phyloP scores from a whole-genome alignment of 164 flowering plant genomes.

The Macadamia integrifolia region DNA sequence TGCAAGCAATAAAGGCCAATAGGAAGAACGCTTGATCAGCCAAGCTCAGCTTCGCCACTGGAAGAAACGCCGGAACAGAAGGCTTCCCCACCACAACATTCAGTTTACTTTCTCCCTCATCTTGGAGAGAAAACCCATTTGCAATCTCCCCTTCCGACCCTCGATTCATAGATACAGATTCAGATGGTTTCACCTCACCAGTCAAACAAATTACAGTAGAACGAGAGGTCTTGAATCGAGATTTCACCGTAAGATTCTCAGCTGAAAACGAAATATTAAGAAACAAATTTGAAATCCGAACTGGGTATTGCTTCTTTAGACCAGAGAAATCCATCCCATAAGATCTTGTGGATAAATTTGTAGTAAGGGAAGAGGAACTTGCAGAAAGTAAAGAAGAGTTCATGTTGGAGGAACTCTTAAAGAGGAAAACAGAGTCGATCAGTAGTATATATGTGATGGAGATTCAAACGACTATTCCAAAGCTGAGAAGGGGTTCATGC shows the following conservation, averaged over 20 bases:
- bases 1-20: conserved; percentile 65
- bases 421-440: not conserved
- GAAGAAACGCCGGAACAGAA: conserved; percentile 18
- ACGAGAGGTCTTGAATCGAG: conserved; percentile 11
- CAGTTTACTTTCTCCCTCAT: conserved; percentile 12
- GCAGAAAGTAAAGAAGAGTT: conserved; percentile 14
- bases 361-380: conserved; percentile 11
- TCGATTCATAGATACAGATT: not conserved
- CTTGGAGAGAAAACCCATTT: not conserved
- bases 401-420: conserved; percentile 3
- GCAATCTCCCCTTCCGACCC: conserved; percentile 1
- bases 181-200: not conserved
- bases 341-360: conserved; percentile 2
- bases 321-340: not conserved
- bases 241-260: not conserved
- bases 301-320: conserved; percentile 8
- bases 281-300: conserved; percentile 4
- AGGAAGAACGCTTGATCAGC: conserved; percentile 70
- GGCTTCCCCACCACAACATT: conserved; percentile 43
- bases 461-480: no score
- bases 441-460: not conserved
- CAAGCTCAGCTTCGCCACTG: conserved; percentile 43
- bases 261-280: conserved; percentile 4
- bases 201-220: conserved; percentile 9
- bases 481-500: no score